These are phyloP conservation scores for Ettlia oleoabundans DNA, from an alignment of 139 green algal genomes.

Conservation along the genomic window DNA sequence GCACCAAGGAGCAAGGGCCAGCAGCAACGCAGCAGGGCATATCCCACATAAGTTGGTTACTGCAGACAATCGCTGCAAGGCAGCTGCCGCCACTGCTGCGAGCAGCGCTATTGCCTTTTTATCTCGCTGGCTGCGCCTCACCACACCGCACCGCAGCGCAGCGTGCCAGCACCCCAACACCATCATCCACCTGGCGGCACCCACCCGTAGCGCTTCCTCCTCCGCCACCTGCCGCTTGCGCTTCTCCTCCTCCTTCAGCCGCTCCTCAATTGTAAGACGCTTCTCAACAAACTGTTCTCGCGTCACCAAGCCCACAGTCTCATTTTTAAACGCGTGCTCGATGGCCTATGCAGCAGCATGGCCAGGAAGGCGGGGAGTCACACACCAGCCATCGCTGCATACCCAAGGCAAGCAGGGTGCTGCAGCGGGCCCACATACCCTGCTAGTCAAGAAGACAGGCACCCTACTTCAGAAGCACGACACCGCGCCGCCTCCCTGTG, in stretches of 20 bases:
- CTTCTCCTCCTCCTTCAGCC: slow-evolving; percentile 53
- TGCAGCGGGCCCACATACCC: too few species aligned
- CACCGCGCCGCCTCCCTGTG: too few species aligned
- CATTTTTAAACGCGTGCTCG: slow-evolving; percentile 93
- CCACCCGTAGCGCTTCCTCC: slow-evolving; percentile 29
- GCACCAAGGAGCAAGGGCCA: background rate
- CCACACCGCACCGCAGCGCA: too few species aligned
- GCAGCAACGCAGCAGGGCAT: background rate
- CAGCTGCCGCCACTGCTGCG: too few species aligned
- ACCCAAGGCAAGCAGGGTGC: background rate
- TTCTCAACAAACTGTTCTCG: slow-evolving; percentile 92
- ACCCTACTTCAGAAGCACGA: too few species aligned
- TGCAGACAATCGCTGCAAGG: too few species aligned
- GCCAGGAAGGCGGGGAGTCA: too few species aligned
- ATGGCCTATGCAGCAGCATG: slow-evolving; percentile 56
- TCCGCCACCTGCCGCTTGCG: slow-evolving; percentile 63
- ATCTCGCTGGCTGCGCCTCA: too few species aligned
- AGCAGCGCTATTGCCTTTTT: too few species aligned
- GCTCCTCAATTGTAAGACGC: slow-evolving; percentile 73
- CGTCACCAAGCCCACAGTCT: slow-evolving; percentile 96
- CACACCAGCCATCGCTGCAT: too few species aligned
- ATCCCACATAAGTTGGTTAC: too few species aligned
- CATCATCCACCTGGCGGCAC: background rate
- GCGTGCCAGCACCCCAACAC: background rate
- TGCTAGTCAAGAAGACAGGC: background rate